Conservation (phyloP, 768 basidiomycete genomes). For the Xerocomus brunneocitrinus region DNA sequence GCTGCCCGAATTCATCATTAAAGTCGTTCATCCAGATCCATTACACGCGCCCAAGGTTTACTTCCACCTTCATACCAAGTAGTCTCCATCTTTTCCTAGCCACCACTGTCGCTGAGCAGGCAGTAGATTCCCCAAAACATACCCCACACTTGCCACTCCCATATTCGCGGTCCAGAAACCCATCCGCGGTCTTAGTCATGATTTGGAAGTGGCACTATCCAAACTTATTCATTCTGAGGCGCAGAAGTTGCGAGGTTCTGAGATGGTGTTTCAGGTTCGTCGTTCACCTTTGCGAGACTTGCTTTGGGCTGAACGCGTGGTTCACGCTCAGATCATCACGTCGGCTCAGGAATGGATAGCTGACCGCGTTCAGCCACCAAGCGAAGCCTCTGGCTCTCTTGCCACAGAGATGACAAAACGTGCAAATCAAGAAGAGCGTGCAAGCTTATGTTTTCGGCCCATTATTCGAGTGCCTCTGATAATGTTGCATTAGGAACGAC, state of each 20-base stretch:
- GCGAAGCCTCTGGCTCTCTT: constrained; percentile 63
- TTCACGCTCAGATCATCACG: constrained; percentile 52
- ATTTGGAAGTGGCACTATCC: constrained; percentile 53
- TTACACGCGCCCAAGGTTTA: constrained; percentile 52
- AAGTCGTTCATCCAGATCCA: constrained; percentile 61
- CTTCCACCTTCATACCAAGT: constrained; percentile 71
- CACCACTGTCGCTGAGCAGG: background rate
- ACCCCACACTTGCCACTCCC: constrained; percentile 68
- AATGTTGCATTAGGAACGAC: constrained; percentile 39
- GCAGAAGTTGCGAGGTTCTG: constrained; percentile 58
- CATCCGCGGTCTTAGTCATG: constrained; percentile 49
- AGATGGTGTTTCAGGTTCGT: constrained; percentile 75
- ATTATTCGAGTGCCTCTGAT: background rate
- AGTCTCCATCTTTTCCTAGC: constrained; percentile 16
- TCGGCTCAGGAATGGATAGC: constrained; percentile 70
- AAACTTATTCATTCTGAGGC: constrained; percentile 63
- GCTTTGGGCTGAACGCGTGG: background rate
- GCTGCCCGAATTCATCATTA: constrained; percentile 73
- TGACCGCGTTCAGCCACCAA: constrained; percentile 49
- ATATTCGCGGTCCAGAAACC: constrained; percentile 67
- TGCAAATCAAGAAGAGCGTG: constrained; percentile 65
- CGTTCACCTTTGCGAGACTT: background rate
- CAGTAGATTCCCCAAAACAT: constrained; percentile 73
- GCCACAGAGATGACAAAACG: constrained; percentile 76
- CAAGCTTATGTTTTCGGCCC: constrained; percentile 26